Base-by-base conservation (phyloP, 441 rosid genomes). In the Biscutella laevigata region DNA sequence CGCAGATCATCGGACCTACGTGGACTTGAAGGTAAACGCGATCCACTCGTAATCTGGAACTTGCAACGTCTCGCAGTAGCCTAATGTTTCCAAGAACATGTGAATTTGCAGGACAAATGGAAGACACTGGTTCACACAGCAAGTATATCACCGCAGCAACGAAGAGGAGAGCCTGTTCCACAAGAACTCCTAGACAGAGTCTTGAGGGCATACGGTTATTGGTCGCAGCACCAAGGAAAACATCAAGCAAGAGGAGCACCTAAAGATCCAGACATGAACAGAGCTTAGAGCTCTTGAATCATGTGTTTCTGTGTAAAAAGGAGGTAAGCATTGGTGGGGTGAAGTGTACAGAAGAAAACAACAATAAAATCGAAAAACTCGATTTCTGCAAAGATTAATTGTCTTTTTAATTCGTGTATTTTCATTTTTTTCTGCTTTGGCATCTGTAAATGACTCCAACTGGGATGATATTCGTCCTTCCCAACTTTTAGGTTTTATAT, bases 131-230 rank as follows among this genome's bases (percentile, higher is more conserved):
- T 83, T 30, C 90, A 80, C 68, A 83, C 90, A 0, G 82, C 90
- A 17, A 76, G 70, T 57, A 83, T 83, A 27, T 56, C 81, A 21
- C 84, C 91, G 0, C 87, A 80, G 69, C 87, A 80, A 49, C 67
- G 91, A 52, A 69, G 91, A 68, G 91, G 91, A 43, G 87, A 80
- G 61, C 84, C 84, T 0, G 87, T 83, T 29, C 86, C 90, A 7
- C 90, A 80, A 70, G 82, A 76, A 46, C 75, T 83, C 21, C 47
- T 80, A 61, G 91, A 83, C 77, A 66, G 87, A 68, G 91, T 83
- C 22, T 70, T 80, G 71, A 75, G 71, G n/a, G 87, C 87, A 36
- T 84, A 78, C 24, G 77, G 73, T 2, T 80, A 71, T 68, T 80
- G 91, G 87, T 69, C 75, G 32, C 81, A 74, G 43, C 76, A 71